A percentile compares a stretch with the other conserved stretches of the same genome.
Evolutionary conservation across 768 basidiomycete species (phyloP).

Genomic region (Thelephora aurantiotincta): DNA sequence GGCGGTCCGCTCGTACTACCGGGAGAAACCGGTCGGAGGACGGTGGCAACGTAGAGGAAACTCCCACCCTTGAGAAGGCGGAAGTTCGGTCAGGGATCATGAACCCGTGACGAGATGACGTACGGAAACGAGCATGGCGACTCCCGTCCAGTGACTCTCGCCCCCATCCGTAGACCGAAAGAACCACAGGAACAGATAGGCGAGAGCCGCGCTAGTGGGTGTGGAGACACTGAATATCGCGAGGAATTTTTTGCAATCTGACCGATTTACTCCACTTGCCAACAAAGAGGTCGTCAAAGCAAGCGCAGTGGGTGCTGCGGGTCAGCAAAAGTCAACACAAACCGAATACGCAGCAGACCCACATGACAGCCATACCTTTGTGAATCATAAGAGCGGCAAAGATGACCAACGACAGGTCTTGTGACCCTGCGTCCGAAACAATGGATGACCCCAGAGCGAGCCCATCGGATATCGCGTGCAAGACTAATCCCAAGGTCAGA

Average conservation of each 20-base stretch:
- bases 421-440: conserved; percentile 22
- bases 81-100: neutral
- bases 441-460: conserved; percentile 79
- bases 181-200: conserved; percentile 51
- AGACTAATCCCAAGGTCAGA: conserved; percentile 72
- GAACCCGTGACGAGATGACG: conserved; percentile 1
- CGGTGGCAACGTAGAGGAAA: conserved; percentile 89
- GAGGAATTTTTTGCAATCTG: conserved; percentile 62
- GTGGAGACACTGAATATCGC: conserved; percentile 74
- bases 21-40: conserved; percentile 60
- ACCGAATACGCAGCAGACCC: neutral
- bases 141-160: conserved; percentile 43
- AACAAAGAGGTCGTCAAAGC: conserved; percentile 80
- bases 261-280: conserved; percentile 52
- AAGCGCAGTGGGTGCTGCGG: conserved; percentile 75
- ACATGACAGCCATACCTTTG: neutral
- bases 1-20: conserved; percentile 10
- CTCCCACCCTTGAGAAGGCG: conserved; percentile 57
- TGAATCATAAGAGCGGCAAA: conserved; percentile 75
- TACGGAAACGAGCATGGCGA: conserved; percentile 76
- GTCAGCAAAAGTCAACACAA: neutral
- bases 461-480: conserved; percentile 87
- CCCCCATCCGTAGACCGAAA: conserved; percentile 29
- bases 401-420: conserved; percentile 59
- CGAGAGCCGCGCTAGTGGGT: conserved; percentile 66